Evolutionary conservation across 495 filamentous ascomycete species (phyloP).

Genomic region (Tuber microsphaerosporum): DNA sequence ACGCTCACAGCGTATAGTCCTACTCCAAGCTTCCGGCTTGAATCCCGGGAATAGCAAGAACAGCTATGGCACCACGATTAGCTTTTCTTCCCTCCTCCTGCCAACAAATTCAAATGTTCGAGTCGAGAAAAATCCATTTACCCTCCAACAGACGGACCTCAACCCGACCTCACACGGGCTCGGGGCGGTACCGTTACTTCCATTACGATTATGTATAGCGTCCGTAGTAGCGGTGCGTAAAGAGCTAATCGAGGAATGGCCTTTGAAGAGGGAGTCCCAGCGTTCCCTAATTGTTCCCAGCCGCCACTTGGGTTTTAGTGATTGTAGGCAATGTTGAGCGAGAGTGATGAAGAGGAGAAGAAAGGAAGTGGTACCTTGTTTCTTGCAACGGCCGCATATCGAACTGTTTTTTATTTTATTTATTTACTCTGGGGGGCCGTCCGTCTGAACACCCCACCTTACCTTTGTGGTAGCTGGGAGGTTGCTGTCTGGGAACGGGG

Average conservation of each 20-base stretch:
- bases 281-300: slow-evolving; percentile 18
- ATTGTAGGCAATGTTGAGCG: neutral
- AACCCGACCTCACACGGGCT: slow-evolving; percentile 64
- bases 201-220: neutral
- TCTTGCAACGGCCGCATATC: slow-evolving; percentile 22
- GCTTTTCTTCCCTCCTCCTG: slow-evolving; percentile 13
- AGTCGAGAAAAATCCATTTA: slow-evolving; percentile 34
- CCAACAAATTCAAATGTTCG: neutral
- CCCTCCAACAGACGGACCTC: slow-evolving; percentile 92
- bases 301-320: neutral
- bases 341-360: neutral
- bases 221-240: slow-evolving; percentile 55
- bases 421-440: slow-evolving; percentile 12
- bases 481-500: neutral
- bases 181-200: slow-evolving; percentile 45
- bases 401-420: slow-evolving; percentile 14
- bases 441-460: slow-evolving; percentile 13
- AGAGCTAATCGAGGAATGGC: slow-evolving; percentile 41
- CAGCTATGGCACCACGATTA: slow-evolving; percentile 46
- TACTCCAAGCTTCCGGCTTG: slow-evolving; percentile 61
- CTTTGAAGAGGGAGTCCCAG: slow-evolving; percentile 33
- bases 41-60: slow-evolving; percentile 73
- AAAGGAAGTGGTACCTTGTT: slow-evolving; percentile 17
- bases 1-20: slow-evolving; percentile 59
- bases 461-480: slow-evolving; percentile 9